Percentiles rank a stretch among this genome's conserved stretches.
These are phyloP conservation scores for Ceratocystis lukuohia DNA, from an alignment of 2,329 filamentous ascomycete species.

Conservation along the genomic window DNA sequence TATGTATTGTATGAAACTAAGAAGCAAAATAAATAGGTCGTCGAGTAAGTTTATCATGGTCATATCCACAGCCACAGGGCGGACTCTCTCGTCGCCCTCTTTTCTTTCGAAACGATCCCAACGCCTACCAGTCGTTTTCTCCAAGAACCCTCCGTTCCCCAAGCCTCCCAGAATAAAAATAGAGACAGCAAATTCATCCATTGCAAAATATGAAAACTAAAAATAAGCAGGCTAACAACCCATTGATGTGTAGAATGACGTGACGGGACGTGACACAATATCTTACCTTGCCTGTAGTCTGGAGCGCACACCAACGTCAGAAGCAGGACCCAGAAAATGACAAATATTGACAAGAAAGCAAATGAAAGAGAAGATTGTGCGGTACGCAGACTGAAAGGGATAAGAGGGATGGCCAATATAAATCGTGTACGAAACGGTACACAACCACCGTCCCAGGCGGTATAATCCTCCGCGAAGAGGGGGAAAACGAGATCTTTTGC, in stretches of 20 bases:
- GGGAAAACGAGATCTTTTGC: background rate
- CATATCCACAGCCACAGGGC: background rate
- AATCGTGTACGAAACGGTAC: background rate
- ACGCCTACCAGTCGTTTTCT: conserved; percentile 2
- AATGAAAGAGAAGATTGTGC: background rate
- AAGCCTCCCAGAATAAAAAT: background rate
- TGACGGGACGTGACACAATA: background rate
- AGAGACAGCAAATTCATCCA: background rate
- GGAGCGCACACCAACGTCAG: background rate
- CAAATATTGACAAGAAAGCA: conserved; percentile 2
- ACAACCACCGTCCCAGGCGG: background rate
- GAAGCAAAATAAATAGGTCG: conserved; percentile 8
- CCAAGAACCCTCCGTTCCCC: background rate
- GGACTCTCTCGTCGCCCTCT: background rate
- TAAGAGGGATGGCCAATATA: background rate
- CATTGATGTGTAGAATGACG: background rate
- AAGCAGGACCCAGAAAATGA: background rate
- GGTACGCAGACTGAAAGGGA: background rate
- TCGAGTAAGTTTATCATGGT: conserved; percentile 1
- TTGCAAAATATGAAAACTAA: background rate
- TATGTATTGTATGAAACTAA: conserved; percentile 3
- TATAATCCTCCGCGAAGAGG: background rate
- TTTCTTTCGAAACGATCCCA: background rate
- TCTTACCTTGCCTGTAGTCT: background rate
- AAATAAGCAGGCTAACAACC: background rate